These are phyloP conservation scores for Aspergillus novofumigatus DNA, from an alignment of 2,329 filamentous ascomycete genomes.

Conservation along the genomic window DNA sequence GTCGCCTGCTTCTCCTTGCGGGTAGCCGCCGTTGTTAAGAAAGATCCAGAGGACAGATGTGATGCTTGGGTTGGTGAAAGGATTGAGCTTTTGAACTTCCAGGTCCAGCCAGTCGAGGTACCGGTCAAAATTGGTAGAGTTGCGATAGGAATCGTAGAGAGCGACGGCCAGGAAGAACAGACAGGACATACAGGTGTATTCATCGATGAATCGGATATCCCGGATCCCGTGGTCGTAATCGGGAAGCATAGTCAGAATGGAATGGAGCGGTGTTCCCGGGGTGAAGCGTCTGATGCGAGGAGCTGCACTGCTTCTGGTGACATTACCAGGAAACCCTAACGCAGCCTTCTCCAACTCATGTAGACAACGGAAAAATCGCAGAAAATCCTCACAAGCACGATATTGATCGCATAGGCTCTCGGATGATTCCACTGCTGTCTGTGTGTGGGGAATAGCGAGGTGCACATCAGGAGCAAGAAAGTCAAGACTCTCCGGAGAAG, in stretches of 20 bases:
- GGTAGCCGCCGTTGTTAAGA: conserved; percentile 26
- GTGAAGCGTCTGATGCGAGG: conserved; percentile 16
- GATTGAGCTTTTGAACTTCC: conserved; percentile 22
- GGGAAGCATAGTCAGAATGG: conserved; percentile 25
- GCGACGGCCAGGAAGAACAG: conserved; percentile 28
- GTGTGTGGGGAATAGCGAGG: conserved; percentile 11
- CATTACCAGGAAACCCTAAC: conserved; percentile 12
- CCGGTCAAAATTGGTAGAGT: conserved; percentile 21
- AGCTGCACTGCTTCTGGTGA: conserved; percentile 1
- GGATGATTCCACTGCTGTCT: conserved; percentile 8
- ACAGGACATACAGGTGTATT: conserved; percentile 29
- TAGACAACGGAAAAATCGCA: conserved; percentile 27
- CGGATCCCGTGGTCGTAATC: conserved; percentile 31
- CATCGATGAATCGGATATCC: conserved; percentile 30
- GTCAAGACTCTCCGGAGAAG: conserved; percentile 17
- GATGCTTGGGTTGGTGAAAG: conserved; percentile 24
- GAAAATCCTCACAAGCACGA: conserved; percentile 28
- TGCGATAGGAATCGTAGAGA: conserved; percentile 25
- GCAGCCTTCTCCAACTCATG: conserved; percentile 20
- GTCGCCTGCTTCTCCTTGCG: conserved; percentile 15
- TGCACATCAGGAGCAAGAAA: conserved; percentile 22
- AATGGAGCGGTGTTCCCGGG: conserved; percentile 22
- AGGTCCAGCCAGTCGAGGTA: conserved; percentile 25
- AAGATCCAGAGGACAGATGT: conserved; percentile 30
- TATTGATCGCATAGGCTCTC: conserved; percentile 19